Conservation (phyloP, 2,329 filamentous ascomycete species). For the Epichloe sylvatica region DNA sequence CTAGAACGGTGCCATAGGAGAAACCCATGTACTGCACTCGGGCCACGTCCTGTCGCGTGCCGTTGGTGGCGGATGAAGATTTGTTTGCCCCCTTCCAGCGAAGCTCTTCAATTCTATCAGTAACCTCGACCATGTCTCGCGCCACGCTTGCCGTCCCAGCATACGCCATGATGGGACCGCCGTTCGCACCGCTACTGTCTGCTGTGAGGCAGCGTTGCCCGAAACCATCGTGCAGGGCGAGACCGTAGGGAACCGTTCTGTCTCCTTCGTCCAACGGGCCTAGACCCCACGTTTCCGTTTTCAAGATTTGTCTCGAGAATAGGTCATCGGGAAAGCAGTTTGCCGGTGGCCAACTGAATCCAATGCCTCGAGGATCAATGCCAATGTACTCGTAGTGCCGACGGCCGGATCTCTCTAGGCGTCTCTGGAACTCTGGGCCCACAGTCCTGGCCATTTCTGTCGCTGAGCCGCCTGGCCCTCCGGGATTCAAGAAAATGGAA, state of each 20-base stretch:
- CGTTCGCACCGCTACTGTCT: slow-evolving; percentile 4
- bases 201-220: slow-evolving; percentile 14
- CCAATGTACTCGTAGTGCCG: slow-evolving; percentile 24
- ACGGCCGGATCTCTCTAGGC: slow-evolving; percentile 13
- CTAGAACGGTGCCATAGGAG: slow-evolving; percentile 23
- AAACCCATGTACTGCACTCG: slow-evolving; percentile 31
- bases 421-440: slow-evolving; percentile 14
- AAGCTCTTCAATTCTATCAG: slow-evolving; percentile 6
- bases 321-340: slow-evolving; percentile 10
- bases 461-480: slow-evolving; percentile 25
- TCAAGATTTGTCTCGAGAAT: slow-evolving; percentile 4
- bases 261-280: background rate
- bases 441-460: slow-evolving; percentile 11
- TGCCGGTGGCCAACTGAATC: background rate
- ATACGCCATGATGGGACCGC: slow-evolving; percentile 13
- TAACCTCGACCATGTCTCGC: slow-evolving; percentile 6
- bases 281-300: background rate
- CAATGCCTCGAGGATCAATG: slow-evolving; percentile 27
- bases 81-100: background rate
- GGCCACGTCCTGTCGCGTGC: slow-evolving; percentile 1
- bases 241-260: slow-evolving; percentile 2
- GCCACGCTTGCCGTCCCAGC: slow-evolving; percentile 9
- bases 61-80: background rate
- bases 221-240: slow-evolving; percentile 8
- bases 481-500: slow-evolving; percentile 25